Evolutionary conservation across 495 filamentous ascomycete species (phyloP).

Genomic region (Aspergillus diversus): DNA sequence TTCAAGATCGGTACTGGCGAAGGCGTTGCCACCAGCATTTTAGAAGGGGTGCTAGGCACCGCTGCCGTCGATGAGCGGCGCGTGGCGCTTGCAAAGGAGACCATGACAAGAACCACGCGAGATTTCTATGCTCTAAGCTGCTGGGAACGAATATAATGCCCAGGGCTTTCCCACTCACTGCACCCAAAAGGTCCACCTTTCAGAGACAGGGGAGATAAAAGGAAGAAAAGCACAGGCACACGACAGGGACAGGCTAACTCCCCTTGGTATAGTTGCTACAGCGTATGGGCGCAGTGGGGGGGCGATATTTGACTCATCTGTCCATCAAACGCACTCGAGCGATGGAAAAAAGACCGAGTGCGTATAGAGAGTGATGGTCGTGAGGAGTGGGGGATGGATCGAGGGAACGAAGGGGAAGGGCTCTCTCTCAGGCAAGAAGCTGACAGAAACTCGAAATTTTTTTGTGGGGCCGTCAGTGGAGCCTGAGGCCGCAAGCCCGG

Average conservation of each 20-base stretch:
- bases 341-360: conserved; percentile 1
- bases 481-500: conserved; percentile 28
- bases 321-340: conserved; percentile 18
- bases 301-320: conserved; percentile 15
- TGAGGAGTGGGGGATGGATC: background rate
- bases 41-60: conserved; percentile 32
- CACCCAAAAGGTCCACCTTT: background rate
- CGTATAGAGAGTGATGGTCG: conserved; percentile 4
- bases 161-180: conserved; percentile 30
- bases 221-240: conserved; percentile 21
- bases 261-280: conserved; percentile 20
- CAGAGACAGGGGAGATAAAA: conserved; percentile 4
- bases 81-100: conserved; percentile 44
- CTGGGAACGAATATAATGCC: conserved; percentile 11
- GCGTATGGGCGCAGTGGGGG: conserved; percentile 7
- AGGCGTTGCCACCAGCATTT: conserved; percentile 38
- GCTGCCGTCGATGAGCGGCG: conserved; percentile 36
- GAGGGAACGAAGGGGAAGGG: conserved; percentile 7
- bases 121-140: conserved; percentile 16
- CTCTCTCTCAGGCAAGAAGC: conserved; percentile 5
- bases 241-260: conserved; percentile 21
- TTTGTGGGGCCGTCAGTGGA: conserved; percentile 29
- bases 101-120: conserved; percentile 38
- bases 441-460: conserved; percentile 22
- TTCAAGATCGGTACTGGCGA: conserved; percentile 51